Evolutionary conservation across 106 monocot genomes (phyloP), one percentile per base, ranked within the genome.

Genomic region (Ottelia alismoides): DNA sequence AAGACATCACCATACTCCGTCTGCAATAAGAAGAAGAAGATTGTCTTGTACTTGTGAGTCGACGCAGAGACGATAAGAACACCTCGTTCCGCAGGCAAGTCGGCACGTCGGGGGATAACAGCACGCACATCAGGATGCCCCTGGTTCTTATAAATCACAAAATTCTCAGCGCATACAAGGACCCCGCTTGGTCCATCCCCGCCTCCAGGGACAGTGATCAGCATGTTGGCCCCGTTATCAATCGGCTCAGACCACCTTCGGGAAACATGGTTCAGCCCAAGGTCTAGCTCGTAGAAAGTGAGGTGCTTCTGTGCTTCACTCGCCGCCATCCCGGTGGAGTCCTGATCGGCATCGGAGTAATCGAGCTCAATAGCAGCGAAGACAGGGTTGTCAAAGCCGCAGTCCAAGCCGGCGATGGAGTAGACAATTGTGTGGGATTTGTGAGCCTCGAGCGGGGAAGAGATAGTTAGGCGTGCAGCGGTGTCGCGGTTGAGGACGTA

Each of bases 231-330:
- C 4, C 96, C 96, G 22, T 96, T 96, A 51, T 96, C 96, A 12
- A 96, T 65, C 0, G 96, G 88, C 49, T 96, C 96, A 0, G 88
- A 76, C 85, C 84, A 88, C 51, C 84, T 84, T n/a, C 96, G 68
- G 18, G 96, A 84, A 19, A 96, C 96, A 30, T 96, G 96, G 54
- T 96, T 96, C 46, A 98, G 76, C 11, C 96, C 96, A 6, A 89
- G 69, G 47, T 98, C 96, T 23, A 98, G 89, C 67, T 98, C 96
- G n/a, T 98, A 98, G 66, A 89, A 98, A 7, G 96, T 98, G 22
- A 98, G 78, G 57, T 85, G 82, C 71, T 98, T 98, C 79, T 98
- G 96, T 5, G 96, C 96, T 5, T 89, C 85, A 1, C 59, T 60
- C 5, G 96, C 89, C 9, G 96, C 85, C 51, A 74, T 74, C 32